Conservation (phyloP, 371 early-diverging fungal species). For the Mortierella sp. region DNA sequence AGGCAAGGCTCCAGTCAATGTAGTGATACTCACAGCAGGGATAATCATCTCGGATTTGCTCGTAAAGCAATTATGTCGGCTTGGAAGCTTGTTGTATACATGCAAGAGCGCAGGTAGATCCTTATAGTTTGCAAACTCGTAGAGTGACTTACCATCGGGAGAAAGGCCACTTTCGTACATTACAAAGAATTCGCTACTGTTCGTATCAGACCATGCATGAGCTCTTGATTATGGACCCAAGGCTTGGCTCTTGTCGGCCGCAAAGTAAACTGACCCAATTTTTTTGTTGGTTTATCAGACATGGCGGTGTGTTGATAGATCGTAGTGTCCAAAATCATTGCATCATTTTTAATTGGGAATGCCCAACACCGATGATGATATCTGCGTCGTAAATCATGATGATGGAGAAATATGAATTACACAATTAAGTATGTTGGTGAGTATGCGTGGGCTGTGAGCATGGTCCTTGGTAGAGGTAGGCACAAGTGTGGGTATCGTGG, state of each 20-base stretch:
- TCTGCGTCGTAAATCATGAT: too few species aligned
- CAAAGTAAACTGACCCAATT: constrained; percentile 18
- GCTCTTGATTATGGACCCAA: constrained; percentile 9
- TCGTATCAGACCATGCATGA: constrained; percentile 12
- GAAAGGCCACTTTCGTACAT: background rate
- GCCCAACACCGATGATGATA: too few species aligned
- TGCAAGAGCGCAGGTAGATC: constrained; percentile 7
- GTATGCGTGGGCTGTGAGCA: too few species aligned
- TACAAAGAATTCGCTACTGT: constrained; percentile 14
- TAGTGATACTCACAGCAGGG: constrained; percentile 17
- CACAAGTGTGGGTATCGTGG: too few species aligned
- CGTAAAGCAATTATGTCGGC: constrained; percentile 5
- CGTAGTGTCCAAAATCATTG: background rate
- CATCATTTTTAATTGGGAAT: background rate
- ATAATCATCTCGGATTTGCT: constrained; percentile 9
- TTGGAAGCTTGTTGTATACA: constrained; percentile 1
- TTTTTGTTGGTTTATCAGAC: constrained; percentile 6
- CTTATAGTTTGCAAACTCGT: constrained; percentile 18
- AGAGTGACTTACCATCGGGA: background rate
- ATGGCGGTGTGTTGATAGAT: background rate
- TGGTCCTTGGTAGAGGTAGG: too few species aligned
- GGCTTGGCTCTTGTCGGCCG: constrained; percentile 6
- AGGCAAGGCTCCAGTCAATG: constrained; percentile 9
- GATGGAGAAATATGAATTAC: too few species aligned
- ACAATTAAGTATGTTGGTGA: too few species aligned